Evolutionary conservation across 148 eudicot genomes (phyloP).

Genomic region (Fallopia convolvulus): DNA sequence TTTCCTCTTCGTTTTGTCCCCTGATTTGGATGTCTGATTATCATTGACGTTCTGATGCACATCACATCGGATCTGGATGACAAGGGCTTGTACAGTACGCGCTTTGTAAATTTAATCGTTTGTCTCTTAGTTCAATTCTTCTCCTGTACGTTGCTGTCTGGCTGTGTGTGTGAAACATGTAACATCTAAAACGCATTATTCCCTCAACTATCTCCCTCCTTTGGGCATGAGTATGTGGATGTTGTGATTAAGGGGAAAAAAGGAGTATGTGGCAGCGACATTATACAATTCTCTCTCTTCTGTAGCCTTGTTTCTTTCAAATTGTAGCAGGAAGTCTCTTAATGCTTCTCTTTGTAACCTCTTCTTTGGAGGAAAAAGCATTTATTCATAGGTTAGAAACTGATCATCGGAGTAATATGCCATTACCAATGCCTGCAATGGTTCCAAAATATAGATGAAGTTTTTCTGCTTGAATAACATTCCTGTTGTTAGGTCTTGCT

Average conservation of each 20-base stretch:
- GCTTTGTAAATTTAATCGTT: not conserved
- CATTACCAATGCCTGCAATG: not conserved
- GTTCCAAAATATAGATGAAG: not conserved
- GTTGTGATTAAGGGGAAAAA: not conserved
- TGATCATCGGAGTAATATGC: not conserved
- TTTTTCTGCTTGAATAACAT: not conserved
- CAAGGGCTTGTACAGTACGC: not conserved
- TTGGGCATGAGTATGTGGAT: not conserved
- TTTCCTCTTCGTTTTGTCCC: not conserved
- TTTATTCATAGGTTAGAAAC: not conserved
- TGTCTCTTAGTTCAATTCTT: not conserved
- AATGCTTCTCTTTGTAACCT: not conserved
- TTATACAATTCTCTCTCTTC: not conserved
- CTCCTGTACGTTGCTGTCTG: not conserved
- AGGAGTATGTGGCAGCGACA: not conserved
- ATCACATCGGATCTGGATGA: not conserved
- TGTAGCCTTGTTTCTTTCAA: not conserved
- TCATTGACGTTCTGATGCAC: not conserved
- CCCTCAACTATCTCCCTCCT: not conserved
- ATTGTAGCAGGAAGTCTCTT: conserved; percentile 3
- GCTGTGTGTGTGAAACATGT: not conserved
- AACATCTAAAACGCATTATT: not conserved
- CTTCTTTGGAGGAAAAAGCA: not conserved
- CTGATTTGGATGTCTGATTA: not conserved
- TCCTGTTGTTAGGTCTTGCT: not conserved